Base-by-base conservation (phyloP, 768 basidiomycete species). In the Trametes maxima region DNA sequence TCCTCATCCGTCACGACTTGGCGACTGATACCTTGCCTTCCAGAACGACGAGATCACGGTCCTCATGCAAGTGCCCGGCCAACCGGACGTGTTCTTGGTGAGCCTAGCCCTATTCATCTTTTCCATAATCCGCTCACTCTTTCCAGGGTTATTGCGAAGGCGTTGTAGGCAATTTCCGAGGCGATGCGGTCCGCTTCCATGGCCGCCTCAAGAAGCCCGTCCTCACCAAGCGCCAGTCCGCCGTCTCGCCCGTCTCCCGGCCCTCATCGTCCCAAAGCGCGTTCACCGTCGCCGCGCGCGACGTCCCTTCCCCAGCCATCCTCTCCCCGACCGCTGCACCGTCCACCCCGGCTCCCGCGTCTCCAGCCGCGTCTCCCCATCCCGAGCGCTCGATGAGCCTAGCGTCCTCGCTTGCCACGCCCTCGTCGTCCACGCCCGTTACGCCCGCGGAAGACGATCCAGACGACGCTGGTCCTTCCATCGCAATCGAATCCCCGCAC, bases 131-230 rank as follows among this genome's bases (percentile, higher is more conserved):
- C 24, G 13, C 55, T 63, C 22, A 43, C 43, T 14, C 16, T 54
- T 21, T 49, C 0, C 66, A 92, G 91, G 92, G 93, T 4, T 90
- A 87, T 65, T 95, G 92, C 69, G 92, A 95, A 75, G 92, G 88
- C 54, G 89, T 94, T 54, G 89, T 94, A 2, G 92, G 92, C 11
- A 80, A 85, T 5, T 94, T 95, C 69, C 74, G 76, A 17, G 85
- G 82, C 0, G 64, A 72, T 21, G 77, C 87, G 59, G 92, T 95
- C 11, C 81, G 76, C 7, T 90, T 94, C 68, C 85, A 85, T 60
- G 78, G 82, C 2, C 89, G 85, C 65, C 82, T 95, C 62, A 94
- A 95, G 78, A 86, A 84, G 55, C 89, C 90, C 0, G 77, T 94
- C 64, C 87, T 89, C 79, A 82, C 90, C 3, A 92, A 89, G 73